Evolutionary conservation across 2,329 filamentous ascomycete species (phyloP), one percentile per base, ranked within the genome.

Genomic region (Cladophialophora carrionii): DNA sequence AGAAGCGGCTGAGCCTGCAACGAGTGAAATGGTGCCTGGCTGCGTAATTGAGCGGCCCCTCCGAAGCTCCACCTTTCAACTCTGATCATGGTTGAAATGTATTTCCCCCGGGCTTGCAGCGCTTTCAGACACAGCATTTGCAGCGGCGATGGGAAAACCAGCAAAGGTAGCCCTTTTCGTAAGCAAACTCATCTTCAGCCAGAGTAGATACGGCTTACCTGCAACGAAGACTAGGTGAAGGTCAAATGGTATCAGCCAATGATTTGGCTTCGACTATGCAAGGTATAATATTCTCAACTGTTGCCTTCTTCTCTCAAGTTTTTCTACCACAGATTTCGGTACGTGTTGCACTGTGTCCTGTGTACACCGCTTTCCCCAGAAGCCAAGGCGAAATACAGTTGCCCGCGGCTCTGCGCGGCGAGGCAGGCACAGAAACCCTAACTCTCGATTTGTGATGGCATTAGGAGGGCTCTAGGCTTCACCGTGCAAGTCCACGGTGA

Each of bases 381-480:
- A 57, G 55, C 55, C 37, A 57, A 57, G 55, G 24, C n/a, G 24
- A 37, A 57, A 49, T 32, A 26, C 41, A 20, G 24, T 57, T 57
- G 8, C 17, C 14, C 37, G 17, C 56, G 26, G 4, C n/a, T 26
- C 48, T 51, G 48, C 5, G 12, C 17, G 20, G 29, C 10, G 34
- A 26, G 24, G 37, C 14, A 20, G 8, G 29, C n/a, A 37, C 32
- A 22, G 29, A 56, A 34, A 56, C n/a, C 29, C 32, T 58, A 34
- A 20, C 34, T 48, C 31, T 43, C n/a, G n/a, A 7, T 43, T 20
- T 7, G 14, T 12, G 34, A 41, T 17, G 5, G 8, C 10, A 37
- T 7, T 43, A n/a, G 37, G 41, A 17, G 34, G 14, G 26, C 41
- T n/a, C 26, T 14, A 17, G n/a, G 26, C 32, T 43, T 34, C 31